phyloP scores from a whole-genome alignment of 495 filamentous ascomycete genomes.

The Podospora comata region DNA sequence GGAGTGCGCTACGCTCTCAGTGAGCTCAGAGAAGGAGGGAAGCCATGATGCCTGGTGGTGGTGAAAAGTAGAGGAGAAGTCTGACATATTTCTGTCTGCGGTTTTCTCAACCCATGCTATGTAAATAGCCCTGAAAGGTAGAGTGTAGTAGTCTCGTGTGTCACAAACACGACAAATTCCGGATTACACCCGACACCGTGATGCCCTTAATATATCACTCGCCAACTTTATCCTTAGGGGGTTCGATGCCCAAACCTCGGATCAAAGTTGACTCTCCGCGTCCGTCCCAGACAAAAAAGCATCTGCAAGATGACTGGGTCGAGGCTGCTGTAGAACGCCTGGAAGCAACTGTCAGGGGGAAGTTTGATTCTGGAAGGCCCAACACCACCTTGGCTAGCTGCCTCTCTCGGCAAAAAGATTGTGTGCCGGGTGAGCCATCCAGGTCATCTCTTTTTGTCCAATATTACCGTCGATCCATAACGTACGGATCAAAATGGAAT shows the following conservation, averaged over 20 bases:
- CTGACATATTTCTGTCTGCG: neutral
- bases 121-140: neutral
- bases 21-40: constrained; percentile 1
- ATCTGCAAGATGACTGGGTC: neutral
- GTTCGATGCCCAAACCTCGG: neutral
- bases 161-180: neutral
- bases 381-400: neutral
- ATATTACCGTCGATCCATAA: neutral
- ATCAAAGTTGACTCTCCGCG: neutral
- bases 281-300: neutral
- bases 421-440: neutral
- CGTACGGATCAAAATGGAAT: neutral
- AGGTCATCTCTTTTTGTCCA: neutral
- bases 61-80: neutral
- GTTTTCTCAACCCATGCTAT: neutral
- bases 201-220: neutral
- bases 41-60: neutral
- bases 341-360: too few species aligned
- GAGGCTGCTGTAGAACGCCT: neutral
- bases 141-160: neutral
- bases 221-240: neutral
- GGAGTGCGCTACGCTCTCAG: neutral
- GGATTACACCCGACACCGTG: neutral
- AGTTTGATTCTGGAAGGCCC: neutral
- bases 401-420: neutral